Percentiles rank a stretch among this genome's conserved stretches.
These are phyloP conservation scores for Parachaetomium inaequale DNA, from an alignment of 495 filamentous ascomycete species.

Conservation along the genomic window DNA sequence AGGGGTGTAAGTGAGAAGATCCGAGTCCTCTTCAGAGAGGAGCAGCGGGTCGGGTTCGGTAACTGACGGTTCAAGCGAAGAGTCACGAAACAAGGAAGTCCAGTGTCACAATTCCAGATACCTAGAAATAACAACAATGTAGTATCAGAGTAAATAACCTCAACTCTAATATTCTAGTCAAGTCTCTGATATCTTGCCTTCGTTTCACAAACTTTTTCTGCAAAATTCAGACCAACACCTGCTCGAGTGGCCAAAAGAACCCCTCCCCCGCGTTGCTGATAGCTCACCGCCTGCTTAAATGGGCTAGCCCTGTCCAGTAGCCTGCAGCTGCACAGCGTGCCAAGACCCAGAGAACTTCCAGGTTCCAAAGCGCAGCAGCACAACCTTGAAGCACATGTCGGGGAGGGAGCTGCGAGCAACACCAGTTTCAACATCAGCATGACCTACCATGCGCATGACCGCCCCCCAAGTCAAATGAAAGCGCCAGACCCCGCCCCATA, in stretches of 20 bases:
- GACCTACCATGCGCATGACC: not conserved
- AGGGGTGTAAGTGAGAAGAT: conserved; percentile 1
- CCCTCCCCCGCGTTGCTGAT: conserved; percentile 4
- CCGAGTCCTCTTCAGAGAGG: not conserved
- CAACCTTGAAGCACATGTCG: not conserved
- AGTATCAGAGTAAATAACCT: not conserved
- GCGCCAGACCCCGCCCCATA: not conserved
- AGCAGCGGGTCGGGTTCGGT: not conserved
- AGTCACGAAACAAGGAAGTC: not conserved
- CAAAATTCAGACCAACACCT: not conserved
- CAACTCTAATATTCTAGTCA: no score
- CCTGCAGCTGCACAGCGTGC: not conserved
- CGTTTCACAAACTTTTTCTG: conserved; percentile 9
- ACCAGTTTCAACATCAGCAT: not conserved
- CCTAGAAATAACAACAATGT: no score
- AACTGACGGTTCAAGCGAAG: not conserved
- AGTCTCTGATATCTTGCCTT: not conserved
- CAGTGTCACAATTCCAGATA: not conserved
- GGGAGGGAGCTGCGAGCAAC: not conserved
- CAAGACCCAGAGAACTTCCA: conserved; percentile 9
- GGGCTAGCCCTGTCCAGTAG: no score
- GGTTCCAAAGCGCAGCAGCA: not conserved
- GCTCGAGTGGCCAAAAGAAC: not conserved
- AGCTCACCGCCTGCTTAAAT: conserved; percentile 13
- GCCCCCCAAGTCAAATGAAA: not conserved